These are phyloP conservation scores for Daldinia concentrica DNA, from an alignment of 495 filamentous ascomycete species.

Conservation along the genomic window DNA sequence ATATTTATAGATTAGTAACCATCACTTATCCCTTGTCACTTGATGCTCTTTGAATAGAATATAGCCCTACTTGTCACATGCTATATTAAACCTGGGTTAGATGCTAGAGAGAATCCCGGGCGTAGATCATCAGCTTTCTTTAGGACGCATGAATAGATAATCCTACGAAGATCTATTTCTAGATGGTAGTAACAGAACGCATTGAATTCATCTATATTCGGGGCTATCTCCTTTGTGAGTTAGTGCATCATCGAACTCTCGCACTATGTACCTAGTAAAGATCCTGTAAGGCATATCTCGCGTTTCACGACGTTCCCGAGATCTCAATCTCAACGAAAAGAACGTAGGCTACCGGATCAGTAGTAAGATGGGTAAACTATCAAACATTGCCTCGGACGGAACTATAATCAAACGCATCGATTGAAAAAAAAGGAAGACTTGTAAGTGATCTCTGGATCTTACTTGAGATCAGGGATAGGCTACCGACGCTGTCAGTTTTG, in stretches of 20 bases:
- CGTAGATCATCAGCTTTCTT: neutral
- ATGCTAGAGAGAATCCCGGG: neutral
- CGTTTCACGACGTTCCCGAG: neutral
- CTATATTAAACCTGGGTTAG: neutral
- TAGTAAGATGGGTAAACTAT: neutral
- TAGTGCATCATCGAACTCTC: neutral
- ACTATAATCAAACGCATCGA: neutral
- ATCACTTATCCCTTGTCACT: neutral
- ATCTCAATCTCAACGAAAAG: neutral
- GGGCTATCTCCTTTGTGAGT: neutral
- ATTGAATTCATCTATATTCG: neutral
- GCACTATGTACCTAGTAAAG: neutral
- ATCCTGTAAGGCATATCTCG: neutral
- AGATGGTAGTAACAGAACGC: neutral
- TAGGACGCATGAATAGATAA: neutral
- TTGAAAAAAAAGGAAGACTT: neutral
- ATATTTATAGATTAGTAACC: neutral
- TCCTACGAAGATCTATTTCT: neutral
- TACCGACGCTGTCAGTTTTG: conserved; percentile 10
- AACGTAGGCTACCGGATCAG: neutral
- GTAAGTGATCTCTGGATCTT: neutral
- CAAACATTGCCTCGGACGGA: neutral
- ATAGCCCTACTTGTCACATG: neutral
- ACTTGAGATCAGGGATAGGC: conserved; percentile 11
- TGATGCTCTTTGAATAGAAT: neutral